Evolutionary conservation across 2,329 filamentous ascomycete genomes (phyloP).

Genomic region (Tolypocladium pustulatum): DNA sequence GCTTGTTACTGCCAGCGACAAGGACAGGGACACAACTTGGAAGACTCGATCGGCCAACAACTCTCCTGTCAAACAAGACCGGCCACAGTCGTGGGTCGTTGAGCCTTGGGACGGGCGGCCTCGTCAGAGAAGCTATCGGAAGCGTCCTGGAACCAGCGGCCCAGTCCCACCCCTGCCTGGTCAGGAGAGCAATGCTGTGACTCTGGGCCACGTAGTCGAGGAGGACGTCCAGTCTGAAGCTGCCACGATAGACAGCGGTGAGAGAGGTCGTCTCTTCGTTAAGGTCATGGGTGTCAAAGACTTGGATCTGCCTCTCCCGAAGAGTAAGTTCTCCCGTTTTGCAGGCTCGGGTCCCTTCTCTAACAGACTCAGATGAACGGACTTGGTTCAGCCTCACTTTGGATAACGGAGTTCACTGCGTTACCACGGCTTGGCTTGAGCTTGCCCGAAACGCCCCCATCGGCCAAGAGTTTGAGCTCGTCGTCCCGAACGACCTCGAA

Average conservation of each 20-base stretch:
- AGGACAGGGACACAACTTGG: slow-evolving; percentile 46
- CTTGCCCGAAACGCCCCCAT: slow-evolving; percentile 86
- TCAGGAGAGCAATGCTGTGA: slow-evolving; percentile 67
- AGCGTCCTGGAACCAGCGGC: slow-evolving; percentile 38
- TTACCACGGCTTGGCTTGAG: slow-evolving; percentile 93
- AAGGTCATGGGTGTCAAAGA: slow-evolving; percentile 99
- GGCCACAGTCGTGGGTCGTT: slow-evolving; percentile 88
- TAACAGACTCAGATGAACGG: slow-evolving; percentile 57
- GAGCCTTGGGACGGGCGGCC: slow-evolving; percentile 89
- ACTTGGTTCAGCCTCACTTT: slow-evolving; percentile 93
- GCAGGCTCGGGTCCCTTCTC: neutral
- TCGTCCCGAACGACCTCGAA: slow-evolving; percentile 94
- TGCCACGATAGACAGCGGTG: slow-evolving; percentile 64
- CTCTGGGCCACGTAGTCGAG: slow-evolving; percentile 58
- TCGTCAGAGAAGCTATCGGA: slow-evolving; percentile 54
- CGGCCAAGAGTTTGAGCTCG: slow-evolving; percentile 94
- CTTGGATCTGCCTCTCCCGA: slow-evolving; percentile 80
- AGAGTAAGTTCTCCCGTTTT: slow-evolving; percentile 50
- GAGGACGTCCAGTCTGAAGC: slow-evolving; percentile 49
- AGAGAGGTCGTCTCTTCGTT: slow-evolving; percentile 86
- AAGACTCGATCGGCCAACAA: slow-evolving; percentile 52
- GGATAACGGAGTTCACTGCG: slow-evolving; percentile 97
- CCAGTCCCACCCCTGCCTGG: slow-evolving; percentile 76
- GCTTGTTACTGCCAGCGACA: slow-evolving; percentile 83
- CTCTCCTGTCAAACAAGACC: slow-evolving; percentile 64